Percentiles rank a stretch among this genome's conserved stretches.
These are phyloP conservation scores for Pulveroboletus sp. DNA, from an alignment of 768 basidiomycete genomes.

Conservation along the genomic window DNA sequence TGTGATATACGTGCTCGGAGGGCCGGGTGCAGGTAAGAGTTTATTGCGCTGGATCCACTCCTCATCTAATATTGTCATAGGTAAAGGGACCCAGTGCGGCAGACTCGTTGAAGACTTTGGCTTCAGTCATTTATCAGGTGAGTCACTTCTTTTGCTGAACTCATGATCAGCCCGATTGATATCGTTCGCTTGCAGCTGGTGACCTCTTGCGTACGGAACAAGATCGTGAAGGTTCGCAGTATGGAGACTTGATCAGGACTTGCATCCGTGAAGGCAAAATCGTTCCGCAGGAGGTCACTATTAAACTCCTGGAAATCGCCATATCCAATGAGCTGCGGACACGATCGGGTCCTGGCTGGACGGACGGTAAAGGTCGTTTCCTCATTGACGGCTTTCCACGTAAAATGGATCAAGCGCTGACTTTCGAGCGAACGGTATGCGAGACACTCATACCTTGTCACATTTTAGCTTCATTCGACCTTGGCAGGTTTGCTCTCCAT, in stretches of 20 bases:
- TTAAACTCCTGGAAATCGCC: slow-evolving; percentile 92
- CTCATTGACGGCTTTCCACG: slow-evolving; percentile 96
- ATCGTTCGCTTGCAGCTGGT: slow-evolving; percentile 57
- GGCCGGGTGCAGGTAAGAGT: slow-evolving; percentile 84
- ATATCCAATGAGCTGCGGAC: slow-evolving; percentile 63
- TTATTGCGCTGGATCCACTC: slow-evolving; percentile 2
- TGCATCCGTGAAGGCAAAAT: slow-evolving; percentile 91
- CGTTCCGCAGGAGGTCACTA: slow-evolving; percentile 95
- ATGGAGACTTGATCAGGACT: slow-evolving; percentile 78
- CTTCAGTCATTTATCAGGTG: slow-evolving; percentile 93
- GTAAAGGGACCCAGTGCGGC: slow-evolving; percentile 94
- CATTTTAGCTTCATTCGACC: neutral
- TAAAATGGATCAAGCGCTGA: slow-evolving; percentile 96
- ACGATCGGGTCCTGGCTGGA: slow-evolving; percentile 55
- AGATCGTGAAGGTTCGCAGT: slow-evolving; percentile 74
- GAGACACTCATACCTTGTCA: neutral
- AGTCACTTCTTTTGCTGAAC: slow-evolving; percentile 15
- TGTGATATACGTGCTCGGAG: slow-evolving; percentile 94
- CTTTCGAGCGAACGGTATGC: slow-evolving; percentile 81
- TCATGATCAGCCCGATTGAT: slow-evolving; percentile 9
- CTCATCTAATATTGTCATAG: slow-evolving; percentile 37
- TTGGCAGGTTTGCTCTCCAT: slow-evolving; percentile 71
- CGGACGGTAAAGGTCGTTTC: slow-evolving; percentile 74
- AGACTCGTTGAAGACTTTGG: slow-evolving; percentile 78
- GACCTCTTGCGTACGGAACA: slow-evolving; percentile 96